Evolutionary conservation across 2,329 filamentous ascomycete species (phyloP).

Genomic region (Byssoonygena ceratinophila): DNA sequence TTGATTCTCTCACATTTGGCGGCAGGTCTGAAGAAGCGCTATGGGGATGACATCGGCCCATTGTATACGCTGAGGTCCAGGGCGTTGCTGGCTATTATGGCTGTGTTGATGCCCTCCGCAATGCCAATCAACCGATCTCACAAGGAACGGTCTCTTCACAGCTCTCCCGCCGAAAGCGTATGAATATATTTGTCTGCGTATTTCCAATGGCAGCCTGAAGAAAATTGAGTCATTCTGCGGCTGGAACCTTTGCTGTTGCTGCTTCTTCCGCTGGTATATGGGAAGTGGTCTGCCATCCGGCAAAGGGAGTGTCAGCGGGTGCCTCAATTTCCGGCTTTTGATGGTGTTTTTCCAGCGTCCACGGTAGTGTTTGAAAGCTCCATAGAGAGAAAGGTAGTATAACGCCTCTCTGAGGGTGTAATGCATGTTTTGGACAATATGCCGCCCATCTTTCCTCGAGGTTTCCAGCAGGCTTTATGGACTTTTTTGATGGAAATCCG

Average conservation of each 20-base stretch:
- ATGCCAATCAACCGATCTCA: slow-evolving; percentile 8
- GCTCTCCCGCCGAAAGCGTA: slow-evolving; percentile 5
- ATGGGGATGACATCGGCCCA: slow-evolving; percentile 7
- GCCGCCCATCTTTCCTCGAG: background rate
- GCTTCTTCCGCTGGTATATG: slow-evolving; percentile 1
- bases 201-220: slow-evolving; percentile 9
- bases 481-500: background rate
- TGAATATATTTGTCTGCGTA: slow-evolving; percentile 7
- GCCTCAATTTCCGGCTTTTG: slow-evolving; percentile 4
- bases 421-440: slow-evolving; percentile 2
- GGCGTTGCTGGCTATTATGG: background rate
- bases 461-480: background rate
- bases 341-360: slow-evolving; percentile 1
- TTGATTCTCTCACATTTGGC: slow-evolving; percentile 7
- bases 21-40: slow-evolving; percentile 8
- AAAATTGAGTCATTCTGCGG: slow-evolving; percentile 10
- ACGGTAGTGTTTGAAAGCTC: slow-evolving; percentile 1
- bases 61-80: slow-evolving; percentile 1
- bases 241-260: slow-evolving; percentile 1
- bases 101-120: background rate
- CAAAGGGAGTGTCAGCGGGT: slow-evolving; percentile 7
- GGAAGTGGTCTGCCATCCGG: slow-evolving; percentile 3
- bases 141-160: background rate
- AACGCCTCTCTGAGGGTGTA: slow-evolving; percentile 1
- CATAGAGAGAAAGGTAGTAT: slow-evolving; percentile 10